phyloP scores from a whole-genome alignment of 108 stramenopile genomes.

The Stephanodiscus minutulus region DNA sequence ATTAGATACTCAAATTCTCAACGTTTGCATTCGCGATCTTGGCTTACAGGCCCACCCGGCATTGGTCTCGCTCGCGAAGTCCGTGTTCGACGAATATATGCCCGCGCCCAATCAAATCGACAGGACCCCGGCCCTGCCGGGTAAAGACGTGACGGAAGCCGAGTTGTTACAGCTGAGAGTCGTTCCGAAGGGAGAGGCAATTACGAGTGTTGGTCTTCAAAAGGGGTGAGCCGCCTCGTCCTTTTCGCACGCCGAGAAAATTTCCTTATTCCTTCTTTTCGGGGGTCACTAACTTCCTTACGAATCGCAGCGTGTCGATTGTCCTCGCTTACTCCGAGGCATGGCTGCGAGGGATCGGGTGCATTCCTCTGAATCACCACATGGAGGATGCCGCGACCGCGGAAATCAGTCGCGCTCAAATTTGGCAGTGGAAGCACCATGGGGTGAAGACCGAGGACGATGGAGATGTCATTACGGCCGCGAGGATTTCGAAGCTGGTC shows the following conservation, averaged over 20 bases:
- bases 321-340: slow-evolving; percentile 92
- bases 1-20: no score
- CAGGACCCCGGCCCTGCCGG: slow-evolving; percentile 57
- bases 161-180: slow-evolving; percentile 68
- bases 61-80: slow-evolving; percentile 78
- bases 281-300: no score
- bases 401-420: slow-evolving; percentile 93
- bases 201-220: slow-evolving; percentile 71
- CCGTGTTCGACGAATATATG: slow-evolving; percentile 92
- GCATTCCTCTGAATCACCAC: slow-evolving; percentile 88
- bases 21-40: no score
- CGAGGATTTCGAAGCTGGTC: slow-evolving; percentile 66
- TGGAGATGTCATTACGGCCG: slow-evolving; percentile 57
- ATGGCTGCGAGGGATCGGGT: slow-evolving; percentile 93
- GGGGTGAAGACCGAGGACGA: slow-evolving; percentile 79
- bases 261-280: neutral
- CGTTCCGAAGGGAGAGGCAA: slow-evolving; percentile 67
- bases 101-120: slow-evolving; percentile 82
- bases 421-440: slow-evolving; percentile 87
- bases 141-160: slow-evolving; percentile 62
- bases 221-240: slow-evolving; percentile 46
- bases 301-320: slow-evolving; percentile 56
- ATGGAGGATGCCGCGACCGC: slow-evolving; percentile 98
- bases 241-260: neutral
- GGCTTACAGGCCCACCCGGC: slow-evolving; percentile 84